These are phyloP conservation scores for Ganoderma boninense DNA, from an alignment of 1,284 basidiomycete genomes.

Conservation along the genomic window DNA sequence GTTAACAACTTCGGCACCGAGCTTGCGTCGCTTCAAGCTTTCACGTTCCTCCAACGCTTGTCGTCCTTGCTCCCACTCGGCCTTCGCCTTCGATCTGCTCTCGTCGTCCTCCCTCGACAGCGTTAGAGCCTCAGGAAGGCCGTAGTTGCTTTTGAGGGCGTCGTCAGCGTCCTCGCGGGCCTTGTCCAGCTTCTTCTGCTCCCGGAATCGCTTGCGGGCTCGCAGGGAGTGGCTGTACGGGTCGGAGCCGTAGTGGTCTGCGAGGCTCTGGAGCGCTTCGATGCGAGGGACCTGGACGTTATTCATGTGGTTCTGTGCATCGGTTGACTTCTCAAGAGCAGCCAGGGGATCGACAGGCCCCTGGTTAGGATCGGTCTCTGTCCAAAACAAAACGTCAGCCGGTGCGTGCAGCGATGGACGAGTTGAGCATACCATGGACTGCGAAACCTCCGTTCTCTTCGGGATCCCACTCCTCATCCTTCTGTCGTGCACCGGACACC, in stretches of 20 bases:
- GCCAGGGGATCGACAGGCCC: constrained; percentile 82
- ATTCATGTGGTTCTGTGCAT: constrained; percentile 75
- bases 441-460: constrained; percentile 94
- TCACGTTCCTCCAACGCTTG: constrained; percentile 51
- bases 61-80: constrained; percentile 64
- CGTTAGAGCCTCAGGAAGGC: constrained; percentile 67
- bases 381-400: not conserved
- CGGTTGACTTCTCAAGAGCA: constrained; percentile 87
- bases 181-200: constrained; percentile 83
- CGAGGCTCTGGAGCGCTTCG: constrained; percentile 77
- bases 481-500: constrained; percentile 86
- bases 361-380: constrained; percentile 78
- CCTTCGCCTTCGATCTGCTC: constrained; percentile 62
- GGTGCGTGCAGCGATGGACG: not conserved
- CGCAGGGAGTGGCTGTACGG: constrained; percentile 83
- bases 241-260: constrained; percentile 81
- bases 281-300: constrained; percentile 81
- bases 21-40: constrained; percentile 56
- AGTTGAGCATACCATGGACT: constrained; percentile 71
- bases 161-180: constrained; percentile 74
- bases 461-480: constrained; percentile 96
- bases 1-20: constrained; percentile 44
- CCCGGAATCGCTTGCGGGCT: constrained; percentile 83
- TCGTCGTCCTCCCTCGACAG: constrained; percentile 69
- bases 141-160: constrained; percentile 75